A percentile compares a stretch with the other conserved stretches of the same genome.
Conservation (phyloP, 1,139 yeast species). For the Candida sojae region DNA sequence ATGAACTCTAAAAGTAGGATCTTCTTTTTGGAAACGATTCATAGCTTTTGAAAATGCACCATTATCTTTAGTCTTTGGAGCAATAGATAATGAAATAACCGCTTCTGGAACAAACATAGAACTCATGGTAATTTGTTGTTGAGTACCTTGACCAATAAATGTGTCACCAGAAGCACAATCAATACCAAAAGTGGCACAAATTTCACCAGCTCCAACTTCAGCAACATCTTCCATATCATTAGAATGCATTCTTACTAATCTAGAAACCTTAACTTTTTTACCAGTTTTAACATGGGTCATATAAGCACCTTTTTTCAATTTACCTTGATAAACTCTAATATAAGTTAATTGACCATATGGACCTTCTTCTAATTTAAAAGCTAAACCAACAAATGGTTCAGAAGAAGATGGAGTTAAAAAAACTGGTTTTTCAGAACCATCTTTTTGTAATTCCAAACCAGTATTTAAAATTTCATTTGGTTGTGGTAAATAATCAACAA, state of each 20-base stretch:
- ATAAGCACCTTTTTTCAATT: conserved; percentile 84
- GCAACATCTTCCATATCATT: conserved; percentile 98
- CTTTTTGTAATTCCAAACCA: conserved; percentile 69
- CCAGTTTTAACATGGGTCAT: conserved; percentile 91
- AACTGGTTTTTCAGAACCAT: conserved; percentile 58
- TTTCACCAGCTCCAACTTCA: conserved; percentile 97
- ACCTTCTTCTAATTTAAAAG: conserved; percentile 98
- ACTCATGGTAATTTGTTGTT: conserved; percentile 81
- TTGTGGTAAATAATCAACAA: conserved; percentile 92
- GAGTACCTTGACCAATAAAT: conserved; percentile 74
- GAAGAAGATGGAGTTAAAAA: conserved; percentile 71
- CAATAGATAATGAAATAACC: conserved; percentile 87
- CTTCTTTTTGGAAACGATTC: conserved; percentile 97
- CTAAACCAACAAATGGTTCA: conserved; percentile 91
- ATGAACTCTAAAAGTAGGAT: conserved; percentile 94
- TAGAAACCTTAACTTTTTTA: conserved; percentile 90
- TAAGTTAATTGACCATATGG: conserved; percentile 96
- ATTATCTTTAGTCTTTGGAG: conserved; percentile 86
- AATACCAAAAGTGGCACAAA: conserved; percentile 98
- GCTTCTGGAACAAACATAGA: conserved; percentile 99
- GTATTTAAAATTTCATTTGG: conserved; percentile 91
- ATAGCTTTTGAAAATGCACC: conserved; percentile 90
- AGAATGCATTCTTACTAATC: conserved; percentile 98
- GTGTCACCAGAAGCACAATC: conserved; percentile 99
- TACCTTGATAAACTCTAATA: conserved; percentile 96